Evolutionary conservation across 2,329 filamentous ascomycete species (phyloP).

Genomic region (Helotiales sp.): DNA sequence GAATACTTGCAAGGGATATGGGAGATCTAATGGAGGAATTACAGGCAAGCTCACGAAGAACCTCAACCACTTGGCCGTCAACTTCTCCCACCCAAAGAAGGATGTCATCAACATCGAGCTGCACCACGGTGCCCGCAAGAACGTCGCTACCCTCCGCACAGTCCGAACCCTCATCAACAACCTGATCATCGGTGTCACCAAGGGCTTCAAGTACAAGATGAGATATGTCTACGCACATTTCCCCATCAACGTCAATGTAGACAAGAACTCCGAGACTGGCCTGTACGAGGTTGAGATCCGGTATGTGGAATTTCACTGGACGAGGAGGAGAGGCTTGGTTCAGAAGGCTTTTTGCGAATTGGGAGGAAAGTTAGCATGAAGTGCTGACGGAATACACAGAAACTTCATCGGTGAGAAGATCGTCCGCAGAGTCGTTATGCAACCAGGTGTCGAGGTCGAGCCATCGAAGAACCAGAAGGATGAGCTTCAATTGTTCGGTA

Average conservation of each 20-base stretch:
- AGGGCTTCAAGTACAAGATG: constrained; percentile 99
- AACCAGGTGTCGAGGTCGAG: constrained; percentile 87
- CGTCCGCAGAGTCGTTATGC: constrained; percentile 89
- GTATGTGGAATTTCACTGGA: constrained; percentile 56
- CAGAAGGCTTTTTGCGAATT: constrained; percentile 4
- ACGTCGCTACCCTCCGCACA: constrained; percentile 95
- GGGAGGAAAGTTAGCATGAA: constrained; percentile 18
- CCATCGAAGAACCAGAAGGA: constrained; percentile 94
- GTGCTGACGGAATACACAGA: constrained; percentile 53
- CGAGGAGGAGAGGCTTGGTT: not conserved
- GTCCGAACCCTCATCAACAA: constrained; percentile 99
- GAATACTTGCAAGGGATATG: constrained; percentile 24
- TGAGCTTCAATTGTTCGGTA: constrained; percentile 90
- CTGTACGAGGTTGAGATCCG: constrained; percentile 95
- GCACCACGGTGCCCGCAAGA: constrained; percentile 98
- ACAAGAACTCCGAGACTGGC: constrained; percentile 92
- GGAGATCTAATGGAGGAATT: constrained; percentile 42
- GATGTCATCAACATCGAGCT: constrained; percentile 94
- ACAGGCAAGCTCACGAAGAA: constrained; percentile 95
- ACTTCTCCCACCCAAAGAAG: constrained; percentile 87
- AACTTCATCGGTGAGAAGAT: constrained; percentile 99
- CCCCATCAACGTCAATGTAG: constrained; percentile 99
- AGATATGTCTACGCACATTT: constrained; percentile 99
- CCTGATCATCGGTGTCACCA: constrained; percentile 97
- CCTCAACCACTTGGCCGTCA: constrained; percentile 94